Conservation (phyloP, 1,284 basidiomycete species). For the Trichosporon ovoides region DNA sequence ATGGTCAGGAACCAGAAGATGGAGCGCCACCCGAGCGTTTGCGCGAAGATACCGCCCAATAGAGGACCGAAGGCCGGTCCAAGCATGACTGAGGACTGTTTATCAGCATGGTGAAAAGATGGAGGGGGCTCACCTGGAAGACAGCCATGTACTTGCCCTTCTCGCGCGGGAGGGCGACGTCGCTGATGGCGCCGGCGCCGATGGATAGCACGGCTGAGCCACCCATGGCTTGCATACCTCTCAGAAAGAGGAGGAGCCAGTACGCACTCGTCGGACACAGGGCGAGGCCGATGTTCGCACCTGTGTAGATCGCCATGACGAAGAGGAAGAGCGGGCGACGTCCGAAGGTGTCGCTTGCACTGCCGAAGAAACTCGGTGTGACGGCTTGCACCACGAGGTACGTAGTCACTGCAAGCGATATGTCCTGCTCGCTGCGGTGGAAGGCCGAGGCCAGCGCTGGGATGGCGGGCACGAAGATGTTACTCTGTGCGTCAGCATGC, state of each 20-base stretch:
- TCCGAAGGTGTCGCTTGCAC: conserved; percentile 37
- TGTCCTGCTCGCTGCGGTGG: conserved; percentile 30
- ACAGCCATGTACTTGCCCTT: conserved; percentile 41
- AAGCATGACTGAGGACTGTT: background rate
- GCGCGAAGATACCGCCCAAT: conserved; percentile 31
- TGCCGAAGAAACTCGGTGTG: conserved; percentile 45
- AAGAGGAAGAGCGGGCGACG: conserved; percentile 42
- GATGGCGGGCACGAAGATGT: conserved; percentile 21
- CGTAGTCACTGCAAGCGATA: conserved; percentile 44
- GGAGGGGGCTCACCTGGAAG: conserved; percentile 23
- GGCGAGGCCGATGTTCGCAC: conserved; percentile 43
- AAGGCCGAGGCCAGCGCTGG: conserved; percentile 39
- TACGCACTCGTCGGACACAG: conserved; percentile 39
- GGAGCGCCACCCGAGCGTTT: conserved; percentile 21
- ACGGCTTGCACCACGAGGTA: conserved; percentile 47
- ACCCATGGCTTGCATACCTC: conserved; percentile 44
- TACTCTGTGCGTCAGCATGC: conserved; percentile 9
- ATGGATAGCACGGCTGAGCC: conserved; percentile 45
- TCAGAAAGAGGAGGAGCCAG: conserved; percentile 43
- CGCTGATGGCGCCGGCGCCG: conserved; percentile 42
- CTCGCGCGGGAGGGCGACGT: conserved; percentile 46
- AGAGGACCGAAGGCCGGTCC: conserved; percentile 23
- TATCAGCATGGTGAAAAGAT: background rate
- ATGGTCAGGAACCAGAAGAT: conserved; percentile 40
- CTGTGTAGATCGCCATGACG: conserved; percentile 43